phyloP scores from a whole-genome alignment of 2,329 filamentous ascomycete species.

The Myriosclerotinia curreyana region DNA sequence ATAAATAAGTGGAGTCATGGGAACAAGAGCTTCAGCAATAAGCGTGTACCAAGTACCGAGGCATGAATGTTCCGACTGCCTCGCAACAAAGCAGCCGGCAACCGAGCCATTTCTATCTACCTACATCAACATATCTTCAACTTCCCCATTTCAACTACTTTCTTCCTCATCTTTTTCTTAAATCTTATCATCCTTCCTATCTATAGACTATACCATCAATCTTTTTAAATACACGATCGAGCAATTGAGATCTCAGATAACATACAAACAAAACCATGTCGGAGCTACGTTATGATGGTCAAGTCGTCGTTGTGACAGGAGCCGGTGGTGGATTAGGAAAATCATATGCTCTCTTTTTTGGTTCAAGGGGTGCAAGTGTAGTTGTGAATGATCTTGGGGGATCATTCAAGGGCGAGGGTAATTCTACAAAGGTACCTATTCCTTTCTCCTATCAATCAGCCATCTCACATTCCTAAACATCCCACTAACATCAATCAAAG shows the following conservation, averaged over 20 bases:
- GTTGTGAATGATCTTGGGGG: conserved; percentile 96
- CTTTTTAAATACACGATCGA: neutral
- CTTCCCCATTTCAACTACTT: neutral
- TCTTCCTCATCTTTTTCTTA: neutral
- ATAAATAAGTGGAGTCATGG: conserved; percentile 23
- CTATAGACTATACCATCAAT: neutral
- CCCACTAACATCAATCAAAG: conserved; percentile 44
- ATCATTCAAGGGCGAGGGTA: conserved; percentile 90
- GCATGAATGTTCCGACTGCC: conserved; percentile 7
- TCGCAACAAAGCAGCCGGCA: conserved; percentile 4
- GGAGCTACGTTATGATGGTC: conserved; percentile 75
- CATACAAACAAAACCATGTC: conserved; percentile 45
- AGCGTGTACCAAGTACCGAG: conserved; percentile 22
- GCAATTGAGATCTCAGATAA: conserved; percentile 6
- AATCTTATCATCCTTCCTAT: neutral
- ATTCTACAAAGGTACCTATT: conserved; percentile 68
- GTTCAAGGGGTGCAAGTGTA: conserved; percentile 81
- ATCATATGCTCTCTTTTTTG: conserved; percentile 86
- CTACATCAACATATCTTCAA: neutral
- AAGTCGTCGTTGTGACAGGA: conserved; percentile 85
- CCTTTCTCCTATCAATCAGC: neutral
- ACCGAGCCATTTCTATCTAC: neutral
- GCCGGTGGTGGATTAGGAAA: conserved; percentile 79
- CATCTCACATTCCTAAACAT: conserved; percentile 12
- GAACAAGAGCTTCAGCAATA: conserved; percentile 7